A percentile compares a stretch with the other conserved stretches of the same genome.
phyloP scores from a whole-genome alignment of 345 rosid genomes.

The Sisymbrium altissimum region DNA sequence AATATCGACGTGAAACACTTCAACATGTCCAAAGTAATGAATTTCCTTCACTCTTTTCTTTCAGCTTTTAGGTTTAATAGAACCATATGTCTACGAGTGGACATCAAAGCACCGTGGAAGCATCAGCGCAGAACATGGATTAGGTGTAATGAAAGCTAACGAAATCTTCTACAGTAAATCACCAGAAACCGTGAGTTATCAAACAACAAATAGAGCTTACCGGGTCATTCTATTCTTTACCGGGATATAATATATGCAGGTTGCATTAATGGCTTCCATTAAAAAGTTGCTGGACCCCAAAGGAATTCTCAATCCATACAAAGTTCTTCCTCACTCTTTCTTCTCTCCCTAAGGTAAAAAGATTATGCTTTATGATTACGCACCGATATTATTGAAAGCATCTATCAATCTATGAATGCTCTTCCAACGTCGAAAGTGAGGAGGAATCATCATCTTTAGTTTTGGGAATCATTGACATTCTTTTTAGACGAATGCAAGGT shows the following conservation, averaged over 20 bases:
- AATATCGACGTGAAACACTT: not conserved
- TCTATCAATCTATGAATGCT: conserved; percentile 26
- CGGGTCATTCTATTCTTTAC: not conserved
- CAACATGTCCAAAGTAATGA: conserved; percentile 4
- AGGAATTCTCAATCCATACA: conserved; percentile 83
- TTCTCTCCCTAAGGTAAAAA: conserved; percentile 30
- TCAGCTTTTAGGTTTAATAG: conserved; percentile 77
- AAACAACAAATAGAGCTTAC: not conserved
- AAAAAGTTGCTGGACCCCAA: conserved; percentile 79
- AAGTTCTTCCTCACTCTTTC: conserved; percentile 65
- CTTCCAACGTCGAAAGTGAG: conserved; percentile 33
- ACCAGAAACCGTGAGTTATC: conserved; percentile 56
- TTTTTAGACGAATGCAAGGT: conserved; percentile 12
- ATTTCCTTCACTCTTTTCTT: not conserved
- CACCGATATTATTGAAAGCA: conserved; percentile 35
- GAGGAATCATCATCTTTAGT: conserved; percentile 27
- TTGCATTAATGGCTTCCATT: conserved; percentile 69
- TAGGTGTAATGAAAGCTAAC: conserved; percentile 93
- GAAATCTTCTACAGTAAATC: conserved; percentile 81
- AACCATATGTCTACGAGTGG: conserved; percentile 94
- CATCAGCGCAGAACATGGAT: conserved; percentile 95
- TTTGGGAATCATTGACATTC: conserved; percentile 37
- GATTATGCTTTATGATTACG: conserved; percentile 32
- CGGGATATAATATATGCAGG: conserved; percentile 36
- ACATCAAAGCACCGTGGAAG: conserved; percentile 86